phyloP scores from a whole-genome alignment of 2,329 filamentous ascomycete genomes.

The Venturia nashicola region DNA sequence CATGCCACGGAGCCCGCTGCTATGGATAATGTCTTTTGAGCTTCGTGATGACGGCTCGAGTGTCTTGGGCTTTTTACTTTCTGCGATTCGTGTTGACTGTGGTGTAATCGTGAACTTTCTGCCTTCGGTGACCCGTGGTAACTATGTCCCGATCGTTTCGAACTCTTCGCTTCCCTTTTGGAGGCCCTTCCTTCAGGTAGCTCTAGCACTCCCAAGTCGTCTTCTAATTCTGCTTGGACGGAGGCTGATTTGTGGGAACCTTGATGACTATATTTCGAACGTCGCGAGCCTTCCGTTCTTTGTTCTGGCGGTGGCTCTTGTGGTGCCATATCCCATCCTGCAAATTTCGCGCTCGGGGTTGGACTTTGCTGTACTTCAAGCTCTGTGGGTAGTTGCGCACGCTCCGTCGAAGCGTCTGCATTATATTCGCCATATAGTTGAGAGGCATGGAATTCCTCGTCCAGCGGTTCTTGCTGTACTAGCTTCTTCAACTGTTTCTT shows the following conservation, averaged over 20 bases:
- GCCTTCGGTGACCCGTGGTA: background rate
- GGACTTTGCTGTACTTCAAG: slow-evolving; percentile 1
- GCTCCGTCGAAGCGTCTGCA: background rate
- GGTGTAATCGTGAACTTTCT: background rate
- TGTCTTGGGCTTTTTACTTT: background rate
- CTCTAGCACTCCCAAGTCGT: background rate
- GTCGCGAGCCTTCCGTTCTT: background rate
- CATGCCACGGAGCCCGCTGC: background rate
- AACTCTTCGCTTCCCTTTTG: background rate
- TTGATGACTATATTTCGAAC: background rate
- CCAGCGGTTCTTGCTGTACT: background rate
- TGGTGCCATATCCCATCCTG: background rate
- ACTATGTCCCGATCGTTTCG: background rate
- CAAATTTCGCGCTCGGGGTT: background rate
- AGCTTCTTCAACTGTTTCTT: background rate
- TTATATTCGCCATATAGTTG: background rate
- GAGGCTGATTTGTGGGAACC: background rate
- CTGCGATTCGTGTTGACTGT: background rate
- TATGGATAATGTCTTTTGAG: background rate
- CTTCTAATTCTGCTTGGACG: background rate
- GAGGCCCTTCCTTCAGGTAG: background rate
- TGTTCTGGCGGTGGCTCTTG: background rate
- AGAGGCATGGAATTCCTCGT: background rate
- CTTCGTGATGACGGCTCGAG: background rate
- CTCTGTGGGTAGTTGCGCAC: background rate